Evolutionary conservation across 257 asterid species (phyloP).

Genomic region (Perilla frutescens): DNA sequence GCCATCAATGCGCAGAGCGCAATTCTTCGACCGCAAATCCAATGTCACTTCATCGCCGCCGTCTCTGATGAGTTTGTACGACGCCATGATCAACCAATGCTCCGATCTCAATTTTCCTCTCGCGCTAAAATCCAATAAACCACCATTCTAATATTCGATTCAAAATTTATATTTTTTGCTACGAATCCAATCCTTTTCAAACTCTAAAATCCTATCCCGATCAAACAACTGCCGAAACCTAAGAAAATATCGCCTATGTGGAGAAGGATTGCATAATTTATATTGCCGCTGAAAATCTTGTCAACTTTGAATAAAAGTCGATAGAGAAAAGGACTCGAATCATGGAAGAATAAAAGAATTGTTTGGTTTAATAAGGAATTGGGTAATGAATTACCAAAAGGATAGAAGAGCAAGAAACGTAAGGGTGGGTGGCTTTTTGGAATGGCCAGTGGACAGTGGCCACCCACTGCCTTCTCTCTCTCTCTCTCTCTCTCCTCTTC

Average conservation of each 20-base stretch:
- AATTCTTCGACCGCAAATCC: slow-evolving; percentile 36
- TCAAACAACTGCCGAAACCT: neutral
- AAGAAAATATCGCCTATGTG: neutral
- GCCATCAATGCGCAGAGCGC: slow-evolving; percentile 38
- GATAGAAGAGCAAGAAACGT: slow-evolving; percentile 30
- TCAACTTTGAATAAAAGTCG: neutral
- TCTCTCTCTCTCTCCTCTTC: neutral
- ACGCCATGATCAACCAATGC: slow-evolving; percentile 38
- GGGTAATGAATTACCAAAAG: slow-evolving; percentile 8
- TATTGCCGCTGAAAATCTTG: slow-evolving; percentile 5
- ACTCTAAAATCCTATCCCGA: slow-evolving; percentile 18
- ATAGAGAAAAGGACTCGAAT: neutral
- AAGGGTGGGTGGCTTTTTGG: slow-evolving; percentile 33
- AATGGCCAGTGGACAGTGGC: slow-evolving; percentile 40
- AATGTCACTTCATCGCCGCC: slow-evolving; percentile 29
- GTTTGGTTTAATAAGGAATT: neutral
- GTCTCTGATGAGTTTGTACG: slow-evolving; percentile 50
- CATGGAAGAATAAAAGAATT: neutral
- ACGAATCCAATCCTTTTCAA: slow-evolving; percentile 14
- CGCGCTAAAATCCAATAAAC: neutral
- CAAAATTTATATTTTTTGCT: neutral
- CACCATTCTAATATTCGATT: neutral
- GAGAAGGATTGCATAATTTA: neutral
- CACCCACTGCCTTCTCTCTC: slow-evolving; percentile 36
- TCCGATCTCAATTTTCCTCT: slow-evolving; percentile 13